These are phyloP conservation scores for Metschnikowia aberdeeniae DNA, from an alignment of 805 yeast genomes.

Conservation along the genomic window DNA sequence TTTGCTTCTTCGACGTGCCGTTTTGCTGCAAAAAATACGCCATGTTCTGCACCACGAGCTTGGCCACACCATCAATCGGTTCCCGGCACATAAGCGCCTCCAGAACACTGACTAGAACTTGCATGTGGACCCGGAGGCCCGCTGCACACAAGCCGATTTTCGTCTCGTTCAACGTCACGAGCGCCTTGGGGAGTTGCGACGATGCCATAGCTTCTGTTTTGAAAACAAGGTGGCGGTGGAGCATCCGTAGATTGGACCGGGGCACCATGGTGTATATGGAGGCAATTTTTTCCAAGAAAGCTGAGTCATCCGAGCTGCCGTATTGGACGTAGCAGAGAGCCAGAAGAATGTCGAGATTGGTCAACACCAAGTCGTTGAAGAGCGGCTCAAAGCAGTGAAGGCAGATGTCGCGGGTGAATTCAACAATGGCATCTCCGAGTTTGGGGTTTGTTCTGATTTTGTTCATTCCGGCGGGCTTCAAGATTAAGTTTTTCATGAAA, in stretches of 20 bases:
- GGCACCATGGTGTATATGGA: slow-evolving; percentile 6
- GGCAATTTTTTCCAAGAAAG: slow-evolving; percentile 3
- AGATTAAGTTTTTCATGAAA: slow-evolving; percentile 28
- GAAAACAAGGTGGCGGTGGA: slow-evolving; percentile 13
- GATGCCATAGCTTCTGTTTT: slow-evolving; percentile 28
- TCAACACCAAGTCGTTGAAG: slow-evolving; percentile 27
- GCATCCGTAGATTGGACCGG: slow-evolving; percentile 10
- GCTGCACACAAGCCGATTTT: slow-evolving; percentile 23
- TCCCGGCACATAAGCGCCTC: neutral
- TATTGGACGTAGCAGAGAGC: slow-evolving; percentile 17
- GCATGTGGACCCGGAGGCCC: slow-evolving; percentile 30
- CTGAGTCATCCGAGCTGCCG: slow-evolving; percentile 5
- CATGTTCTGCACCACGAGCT: neutral
- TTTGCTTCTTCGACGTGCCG: neutral
- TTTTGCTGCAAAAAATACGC: neutral
- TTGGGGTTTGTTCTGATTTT: slow-evolving; percentile 22
- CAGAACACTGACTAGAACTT: slow-evolving; percentile 18
- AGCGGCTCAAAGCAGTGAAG: slow-evolving; percentile 29
- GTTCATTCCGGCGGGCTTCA: slow-evolving; percentile 14
- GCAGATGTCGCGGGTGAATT: slow-evolving; percentile 21
- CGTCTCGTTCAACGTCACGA: slow-evolving; percentile 32
- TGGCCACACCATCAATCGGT: neutral
- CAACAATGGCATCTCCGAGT: slow-evolving; percentile 20
- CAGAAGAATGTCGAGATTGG: slow-evolving; percentile 28
- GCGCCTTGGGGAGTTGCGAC: slow-evolving; percentile 22